phyloP scores from a whole-genome alignment of 2,329 filamentous ascomycete species.

The Hypoxylon sp. region DNA sequence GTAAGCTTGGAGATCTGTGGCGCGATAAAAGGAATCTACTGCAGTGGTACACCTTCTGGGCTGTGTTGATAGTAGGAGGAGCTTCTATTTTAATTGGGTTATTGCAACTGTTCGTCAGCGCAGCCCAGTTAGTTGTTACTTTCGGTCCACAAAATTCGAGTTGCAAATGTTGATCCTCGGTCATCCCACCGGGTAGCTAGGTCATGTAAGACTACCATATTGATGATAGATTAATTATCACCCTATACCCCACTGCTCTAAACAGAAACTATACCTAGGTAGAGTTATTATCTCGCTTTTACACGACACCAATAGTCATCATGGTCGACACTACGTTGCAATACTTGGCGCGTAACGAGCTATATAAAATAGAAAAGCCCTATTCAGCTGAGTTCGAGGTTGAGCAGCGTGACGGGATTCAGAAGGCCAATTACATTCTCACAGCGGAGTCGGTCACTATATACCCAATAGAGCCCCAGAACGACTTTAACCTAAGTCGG shows the following conservation, averaged over 20 bases:
- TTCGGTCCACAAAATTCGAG: too few relatives aligned
- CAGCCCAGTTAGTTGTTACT: too few relatives aligned
- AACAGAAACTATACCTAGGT: too few relatives aligned
- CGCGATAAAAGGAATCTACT: neutral
- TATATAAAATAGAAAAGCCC: neutral
- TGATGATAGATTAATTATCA: too few relatives aligned
- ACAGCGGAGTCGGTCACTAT: neutral
- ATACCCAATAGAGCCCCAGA: neutral
- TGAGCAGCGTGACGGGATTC: neutral
- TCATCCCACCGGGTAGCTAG: too few relatives aligned
- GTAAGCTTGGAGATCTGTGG: neutral
- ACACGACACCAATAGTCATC: too few relatives aligned
- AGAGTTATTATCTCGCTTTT: too few relatives aligned
- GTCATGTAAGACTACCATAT: too few relatives aligned
- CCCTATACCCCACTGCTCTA: too few relatives aligned
- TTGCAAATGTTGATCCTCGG: too few relatives aligned
- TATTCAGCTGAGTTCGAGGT: neutral
- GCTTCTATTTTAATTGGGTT: too few relatives aligned
- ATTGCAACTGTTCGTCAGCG: too few relatives aligned
- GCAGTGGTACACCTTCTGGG: slow-evolving; percentile 9
- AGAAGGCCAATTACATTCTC: neutral
- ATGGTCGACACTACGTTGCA: neutral
- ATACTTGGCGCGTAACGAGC: neutral
- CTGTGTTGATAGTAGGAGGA: neutral
- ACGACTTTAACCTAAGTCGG: neutral